Percentiles rank a stretch among this genome's conserved stretches.
phyloP scores from a whole-genome alignment of 345 rosid genomes.

The Pugionium dolabratum region DNA sequence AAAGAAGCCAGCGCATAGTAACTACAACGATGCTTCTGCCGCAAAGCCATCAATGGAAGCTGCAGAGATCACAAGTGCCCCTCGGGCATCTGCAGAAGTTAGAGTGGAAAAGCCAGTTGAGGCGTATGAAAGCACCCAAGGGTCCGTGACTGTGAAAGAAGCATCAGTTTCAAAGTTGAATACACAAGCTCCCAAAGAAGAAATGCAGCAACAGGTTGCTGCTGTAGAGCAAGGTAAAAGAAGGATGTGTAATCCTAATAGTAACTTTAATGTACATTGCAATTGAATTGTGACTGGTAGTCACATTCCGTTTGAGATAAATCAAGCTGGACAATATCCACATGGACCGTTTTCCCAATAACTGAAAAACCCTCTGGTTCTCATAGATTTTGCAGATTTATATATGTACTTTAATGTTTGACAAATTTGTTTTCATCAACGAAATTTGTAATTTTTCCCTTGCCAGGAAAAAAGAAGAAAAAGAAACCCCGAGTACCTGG shows the following conservation, averaged over 20 bases:
- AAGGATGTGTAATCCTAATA: neutral
- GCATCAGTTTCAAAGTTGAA: constrained; percentile 64
- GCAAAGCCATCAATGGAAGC: constrained; percentile 43
- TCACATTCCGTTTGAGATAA: neutral
- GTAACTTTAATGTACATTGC: neutral
- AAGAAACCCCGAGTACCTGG: constrained; percentile 52
- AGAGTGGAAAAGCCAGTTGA: constrained; percentile 50
- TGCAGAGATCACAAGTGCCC: constrained; percentile 51
- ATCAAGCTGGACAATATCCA: constrained; percentile 9
- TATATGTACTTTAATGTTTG: constrained; percentile 6
- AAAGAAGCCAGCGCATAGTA: constrained; percentile 60
- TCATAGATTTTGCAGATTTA: neutral
- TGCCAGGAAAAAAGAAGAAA: constrained; percentile 82
- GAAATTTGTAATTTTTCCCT: constrained; percentile 1
- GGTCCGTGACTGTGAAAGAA: constrained; percentile 67
- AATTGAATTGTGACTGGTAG: constrained; percentile 14
- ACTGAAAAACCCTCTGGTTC: neutral
- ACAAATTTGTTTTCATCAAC: neutral
- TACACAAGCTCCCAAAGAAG: constrained; percentile 62
- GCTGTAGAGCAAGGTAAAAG: constrained; percentile 71
- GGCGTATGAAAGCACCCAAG: constrained; percentile 70
- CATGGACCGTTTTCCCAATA: neutral
- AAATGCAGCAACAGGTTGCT: constrained; percentile 65
- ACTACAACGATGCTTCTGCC: constrained; percentile 45
- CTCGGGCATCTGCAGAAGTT: constrained; percentile 48